phyloP scores from a whole-genome alignment of 1,139 yeast genomes.

The Sugiyamaella castrensis region DNA sequence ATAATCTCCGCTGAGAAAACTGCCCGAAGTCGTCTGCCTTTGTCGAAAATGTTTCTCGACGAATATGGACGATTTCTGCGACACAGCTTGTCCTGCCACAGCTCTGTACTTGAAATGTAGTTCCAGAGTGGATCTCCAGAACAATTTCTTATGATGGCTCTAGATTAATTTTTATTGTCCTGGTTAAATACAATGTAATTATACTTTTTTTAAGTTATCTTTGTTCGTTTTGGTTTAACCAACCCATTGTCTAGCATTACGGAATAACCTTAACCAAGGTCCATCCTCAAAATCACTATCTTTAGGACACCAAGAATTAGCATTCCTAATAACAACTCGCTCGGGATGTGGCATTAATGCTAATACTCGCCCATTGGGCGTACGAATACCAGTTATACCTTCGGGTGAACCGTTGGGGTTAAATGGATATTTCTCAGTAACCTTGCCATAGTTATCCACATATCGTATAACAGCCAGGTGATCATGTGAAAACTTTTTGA shows the following conservation, averaged over 20 bases:
- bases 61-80: too few species aligned
- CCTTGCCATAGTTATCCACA: conserved; percentile 86
- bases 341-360: conserved; percentile 99
- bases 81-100: too few species aligned
- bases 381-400: conserved; percentile 89
- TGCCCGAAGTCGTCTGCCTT: too few species aligned
- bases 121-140: too few species aligned
- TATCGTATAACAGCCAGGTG: conserved; percentile 66
- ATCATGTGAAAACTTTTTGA: conserved; percentile 46
- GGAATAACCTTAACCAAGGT: conserved; percentile 94
- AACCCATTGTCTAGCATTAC: conserved; percentile 95
- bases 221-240: conserved; percentile 38
- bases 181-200: too few species aligned
- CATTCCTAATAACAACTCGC: conserved; percentile 81
- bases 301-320: conserved; percentile 87
- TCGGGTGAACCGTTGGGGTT: conserved; percentile 96
- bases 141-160: too few species aligned
- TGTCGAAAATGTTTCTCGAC: too few species aligned
- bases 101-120: too few species aligned
- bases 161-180: too few species aligned
- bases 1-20: too few species aligned
- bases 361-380: conserved; percentile 89
- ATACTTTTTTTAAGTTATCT: too few species aligned
- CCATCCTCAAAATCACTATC: conserved; percentile 47
- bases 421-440: conserved; percentile 80